These are phyloP conservation scores for Kurtzmaniella fragi DNA, from an alignment of 805 yeast genomes.

Conservation along the genomic window DNA sequence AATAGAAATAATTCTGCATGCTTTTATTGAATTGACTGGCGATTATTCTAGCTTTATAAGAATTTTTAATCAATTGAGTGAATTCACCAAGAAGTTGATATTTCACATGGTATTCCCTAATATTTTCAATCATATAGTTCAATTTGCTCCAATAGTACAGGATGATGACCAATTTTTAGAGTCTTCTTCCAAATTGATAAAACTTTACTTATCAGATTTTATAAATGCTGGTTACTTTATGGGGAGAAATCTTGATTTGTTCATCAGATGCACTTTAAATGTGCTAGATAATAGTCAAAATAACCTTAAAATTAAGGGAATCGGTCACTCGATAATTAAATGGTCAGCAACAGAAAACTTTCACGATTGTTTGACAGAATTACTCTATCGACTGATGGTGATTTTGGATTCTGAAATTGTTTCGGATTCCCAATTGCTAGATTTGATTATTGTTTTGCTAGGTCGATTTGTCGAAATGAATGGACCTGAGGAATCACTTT, in stretches of 20 bases:
- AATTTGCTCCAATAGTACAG: conserved; percentile 31
- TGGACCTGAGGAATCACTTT: conserved; percentile 19
- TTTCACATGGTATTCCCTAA: conserved; percentile 31
- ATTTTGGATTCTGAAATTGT: conserved; percentile 27
- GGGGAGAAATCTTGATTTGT: conserved; percentile 16
- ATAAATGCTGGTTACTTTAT: conserved; percentile 23
- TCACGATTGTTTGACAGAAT: conserved; percentile 19
- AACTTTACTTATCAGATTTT: conserved; percentile 25
- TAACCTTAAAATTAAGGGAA: no score
- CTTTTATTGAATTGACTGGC: conserved; percentile 26
- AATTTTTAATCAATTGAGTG: conserved; percentile 22
- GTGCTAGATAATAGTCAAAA: conserved; percentile 21
- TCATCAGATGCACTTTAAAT: conserved; percentile 23
- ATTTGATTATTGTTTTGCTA: conserved; percentile 26
- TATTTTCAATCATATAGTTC: conserved; percentile 30
- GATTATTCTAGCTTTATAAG: conserved; percentile 24
- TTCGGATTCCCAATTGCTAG: conserved; percentile 25
- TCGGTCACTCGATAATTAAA: no score
- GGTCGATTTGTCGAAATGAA: conserved; percentile 21
- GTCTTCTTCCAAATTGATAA: conserved; percentile 18
- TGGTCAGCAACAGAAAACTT: conserved; percentile 4
- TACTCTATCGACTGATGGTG: conserved; percentile 29
- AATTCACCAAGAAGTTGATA: conserved; percentile 29
- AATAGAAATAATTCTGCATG: conserved; percentile 20
- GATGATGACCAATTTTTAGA: conserved; percentile 26